Evolutionary conservation across 148 eudicot species (phyloP), one percentile per base, ranked within the genome.

Genomic region (Fagopyrum esculentum): DNA sequence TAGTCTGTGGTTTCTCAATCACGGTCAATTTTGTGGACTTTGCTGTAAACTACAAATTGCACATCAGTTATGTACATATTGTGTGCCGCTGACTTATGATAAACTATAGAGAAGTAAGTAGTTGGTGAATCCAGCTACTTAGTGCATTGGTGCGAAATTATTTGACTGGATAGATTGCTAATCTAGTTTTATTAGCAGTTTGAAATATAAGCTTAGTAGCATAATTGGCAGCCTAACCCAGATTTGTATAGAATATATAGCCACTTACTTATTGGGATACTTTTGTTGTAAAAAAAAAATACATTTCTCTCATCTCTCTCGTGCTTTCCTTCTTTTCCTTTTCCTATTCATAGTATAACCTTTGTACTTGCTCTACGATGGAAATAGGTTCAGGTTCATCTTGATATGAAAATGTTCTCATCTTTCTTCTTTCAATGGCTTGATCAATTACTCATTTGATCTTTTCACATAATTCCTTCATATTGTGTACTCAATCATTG

Each of bases 1-100:
- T 81, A 80, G 90, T 70, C 46, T 70, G 45, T 9, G 44, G 69
- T 30, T 59, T 30, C 69, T 30, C 1, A 29, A 30, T 57, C 64
- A 63, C 44, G 6, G 45, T 30, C 45, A 11, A 35, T 63, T 63
- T 29, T 19, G 66, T 0, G 12, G 12, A 59, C 9, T 59, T 59
- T 30, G 6, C 12, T 30, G 15, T 30, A 30, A 30, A 9, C 15
- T 40, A 29, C 2, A 60, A 60, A 26, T 19, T 29, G 29, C 30
- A 57, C 64, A 57, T 57, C 17, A 6, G 29, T 57, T 29, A 63
- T 30, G 8, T 30, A 4, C 5, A 12, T 29, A 3, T 16, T 57
- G 64, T 57, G 2, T 5, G 16, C 43, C 35, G 45, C 69, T 63
- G 35, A 11, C 69, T 30, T 10, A 9, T 63, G 45, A 29, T 63